Base-by-base conservation (phyloP, 352 stramenopile species). In the Phytopythium sindhum region DNA sequence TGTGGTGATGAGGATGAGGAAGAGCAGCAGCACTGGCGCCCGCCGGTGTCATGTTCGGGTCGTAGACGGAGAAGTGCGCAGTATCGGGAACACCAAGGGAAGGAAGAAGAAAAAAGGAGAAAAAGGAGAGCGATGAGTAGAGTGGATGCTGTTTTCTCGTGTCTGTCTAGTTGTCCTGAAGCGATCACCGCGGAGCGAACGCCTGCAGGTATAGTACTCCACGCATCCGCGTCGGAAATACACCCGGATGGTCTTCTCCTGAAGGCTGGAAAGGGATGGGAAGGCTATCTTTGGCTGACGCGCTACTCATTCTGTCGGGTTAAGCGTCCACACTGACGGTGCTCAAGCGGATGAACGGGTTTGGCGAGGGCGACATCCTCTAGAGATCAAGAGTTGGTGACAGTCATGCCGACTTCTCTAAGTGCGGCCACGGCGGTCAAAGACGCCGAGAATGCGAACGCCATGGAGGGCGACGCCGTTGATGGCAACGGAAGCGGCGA, bases 241-340 rank as follows among this genome's bases (percentile, higher is more conserved):
- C 21, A 47, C 41, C 7, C 15, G 23, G 26, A 2, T n/a, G 3
- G 7, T 3, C 4, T 31, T 2, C 23, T 4, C 19, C 14, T 26
- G 33, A 39, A 39, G 33, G 14, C 33, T 26, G 2, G 24, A 33
- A n/a, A 1, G 9, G 5, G 21, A 21, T 8, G 23, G 3, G 23
- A n/a, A n/a, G 26, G 48, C n/a, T 55, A 55, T 37, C 48, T 55
- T 55, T 55, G 48, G 48, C 24, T 23, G 29, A 51, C n/a, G 44
- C 42, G 15, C 42, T 48, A 7, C 21, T 51, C 10, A 10, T 39
- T 39, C 33, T 15, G 3, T 11, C 3, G 5, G 42, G 10, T 23
- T 4, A 9, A 6, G 6, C 28, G 48, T 37, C 24, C 48, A 24
- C 4, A 55, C 48, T 15, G 48, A 33, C 8, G 9, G n/a, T 11